Conservation (phyloP, 371 early-diverging fungal species). For the Lichtheimia ramosa region DNA sequence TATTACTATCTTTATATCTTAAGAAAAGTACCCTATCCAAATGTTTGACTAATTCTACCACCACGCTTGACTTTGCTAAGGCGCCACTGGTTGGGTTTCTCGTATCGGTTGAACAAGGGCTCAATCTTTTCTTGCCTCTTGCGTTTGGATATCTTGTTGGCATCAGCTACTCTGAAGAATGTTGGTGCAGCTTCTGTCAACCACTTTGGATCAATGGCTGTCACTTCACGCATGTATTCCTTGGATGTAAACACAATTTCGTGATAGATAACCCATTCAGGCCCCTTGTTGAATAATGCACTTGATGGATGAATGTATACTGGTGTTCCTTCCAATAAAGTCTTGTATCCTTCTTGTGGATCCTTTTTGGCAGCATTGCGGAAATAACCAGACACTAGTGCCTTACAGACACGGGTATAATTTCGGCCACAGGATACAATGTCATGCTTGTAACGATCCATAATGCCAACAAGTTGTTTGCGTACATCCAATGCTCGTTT, state of each 20-base stretch:
- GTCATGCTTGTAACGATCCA: conserved; percentile 86
- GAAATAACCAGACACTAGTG: conserved; percentile 93
- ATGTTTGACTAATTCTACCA: conserved; percentile 78
- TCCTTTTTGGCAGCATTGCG: conserved; percentile 96
- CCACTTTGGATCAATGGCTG: conserved; percentile 97
- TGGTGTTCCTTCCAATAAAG: conserved; percentile 94
- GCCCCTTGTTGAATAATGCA: conserved; percentile 92
- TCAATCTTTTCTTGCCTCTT: conserved; percentile 91
- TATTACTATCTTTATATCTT: conserved; percentile 27
- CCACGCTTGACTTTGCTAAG: conserved; percentile 76
- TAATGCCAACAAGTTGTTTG: conserved; percentile 94
- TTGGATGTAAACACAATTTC: conserved; percentile 96
- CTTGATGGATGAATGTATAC: conserved; percentile 96
- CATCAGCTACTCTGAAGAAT: conserved; percentile 93
- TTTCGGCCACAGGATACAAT: conserved; percentile 93
- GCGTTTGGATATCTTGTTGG: conserved; percentile 88
- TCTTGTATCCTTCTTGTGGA: conserved; percentile 97
- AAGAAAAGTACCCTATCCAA: conserved; percentile 45
- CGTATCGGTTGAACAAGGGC: conserved; percentile 93
- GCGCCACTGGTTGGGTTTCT: conserved; percentile 88
- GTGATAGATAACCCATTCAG: conserved; percentile 98
- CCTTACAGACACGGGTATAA: conserved; percentile 85
- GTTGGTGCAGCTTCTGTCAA: conserved; percentile 95
- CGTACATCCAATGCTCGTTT: conserved; percentile 91
- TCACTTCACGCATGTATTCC: conserved; percentile 97